These are phyloP conservation scores for Spiromastix sp. DNA, from an alignment of 2,329 filamentous ascomycete genomes.

Conservation along the genomic window DNA sequence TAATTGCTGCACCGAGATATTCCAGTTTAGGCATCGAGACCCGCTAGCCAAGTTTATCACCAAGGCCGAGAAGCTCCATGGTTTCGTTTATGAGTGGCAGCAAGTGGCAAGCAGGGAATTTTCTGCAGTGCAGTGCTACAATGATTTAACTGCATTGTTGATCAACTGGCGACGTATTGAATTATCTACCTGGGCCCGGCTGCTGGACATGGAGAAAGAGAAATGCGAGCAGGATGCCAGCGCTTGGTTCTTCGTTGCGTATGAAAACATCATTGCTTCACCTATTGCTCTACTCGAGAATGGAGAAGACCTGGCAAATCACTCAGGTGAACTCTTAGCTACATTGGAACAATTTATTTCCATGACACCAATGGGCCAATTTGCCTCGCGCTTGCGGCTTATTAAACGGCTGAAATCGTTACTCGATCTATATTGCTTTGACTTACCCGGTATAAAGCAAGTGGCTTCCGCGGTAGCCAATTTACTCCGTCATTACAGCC, in stretches of 20 bases:
- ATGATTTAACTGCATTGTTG: slow-evolving; percentile 67
- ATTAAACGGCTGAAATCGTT: slow-evolving; percentile 54
- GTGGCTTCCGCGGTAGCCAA: slow-evolving; percentile 60
- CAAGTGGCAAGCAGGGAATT: slow-evolving; percentile 76
- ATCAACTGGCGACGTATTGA: slow-evolving; percentile 87
- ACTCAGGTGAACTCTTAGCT: slow-evolving; percentile 59
- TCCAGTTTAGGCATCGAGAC: slow-evolving; percentile 67
- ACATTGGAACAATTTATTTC: slow-evolving; percentile 72
- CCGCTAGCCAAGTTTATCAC: slow-evolving; percentile 79
- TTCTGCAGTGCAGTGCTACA: slow-evolving; percentile 59
- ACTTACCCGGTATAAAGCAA: slow-evolving; percentile 47
- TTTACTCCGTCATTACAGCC: slow-evolving; percentile 63
- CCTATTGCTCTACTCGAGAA: slow-evolving; percentile 56
- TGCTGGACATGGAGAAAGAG: slow-evolving; percentile 74
- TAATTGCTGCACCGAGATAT: slow-evolving; percentile 59
- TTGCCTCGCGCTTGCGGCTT: slow-evolving; percentile 59
- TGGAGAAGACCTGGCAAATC: slow-evolving; percentile 48
- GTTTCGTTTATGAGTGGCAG: slow-evolving; percentile 87
- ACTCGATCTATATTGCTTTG: slow-evolving; percentile 48
- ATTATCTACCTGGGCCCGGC: slow-evolving; percentile 77
- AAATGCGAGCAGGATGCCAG: slow-evolving; percentile 69
- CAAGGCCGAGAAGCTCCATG: slow-evolving; percentile 78
- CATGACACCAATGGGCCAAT: slow-evolving; percentile 73
- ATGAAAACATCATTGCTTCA: slow-evolving; percentile 73
- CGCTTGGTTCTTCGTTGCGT: slow-evolving; percentile 95